Conservation (phyloP, 2,329 filamentous ascomycete species). For the Chaetomiaceae sp. region DNA sequence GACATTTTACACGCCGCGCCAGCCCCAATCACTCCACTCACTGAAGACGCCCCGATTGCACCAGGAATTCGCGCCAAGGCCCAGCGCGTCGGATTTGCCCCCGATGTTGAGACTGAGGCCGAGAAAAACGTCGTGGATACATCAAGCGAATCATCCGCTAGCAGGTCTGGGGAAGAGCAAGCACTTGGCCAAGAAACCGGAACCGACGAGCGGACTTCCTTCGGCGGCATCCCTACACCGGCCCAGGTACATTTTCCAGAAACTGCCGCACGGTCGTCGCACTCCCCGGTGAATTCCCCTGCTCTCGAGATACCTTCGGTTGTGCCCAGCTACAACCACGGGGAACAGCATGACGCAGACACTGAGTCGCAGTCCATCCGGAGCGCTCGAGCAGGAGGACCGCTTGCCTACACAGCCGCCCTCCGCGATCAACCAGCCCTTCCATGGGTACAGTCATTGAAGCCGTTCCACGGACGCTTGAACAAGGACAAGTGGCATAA, state of each 20-base stretch:
- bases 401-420: slow-evolving; percentile 62
- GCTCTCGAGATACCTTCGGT: slow-evolving; percentile 15
- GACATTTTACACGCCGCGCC: slow-evolving; percentile 16
- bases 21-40: neutral
- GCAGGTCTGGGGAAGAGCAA: neutral
- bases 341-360: slow-evolving; percentile 31
- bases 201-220: neutral
- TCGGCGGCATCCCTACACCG: neutral
- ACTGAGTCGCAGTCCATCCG: slow-evolving; percentile 41
- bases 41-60: neutral
- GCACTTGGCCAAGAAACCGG: neutral
- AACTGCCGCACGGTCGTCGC: neutral
- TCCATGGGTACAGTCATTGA: slow-evolving; percentile 70
- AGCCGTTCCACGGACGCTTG: slow-evolving; percentile 73
- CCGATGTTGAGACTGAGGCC: slow-evolving; percentile 14
- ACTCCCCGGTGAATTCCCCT: neutral
- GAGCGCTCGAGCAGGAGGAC: slow-evolving; percentile 33
- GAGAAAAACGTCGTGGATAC: slow-evolving; percentile 8
- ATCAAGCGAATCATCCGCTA: slow-evolving; percentile 2
- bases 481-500: slow-evolving; percentile 74
- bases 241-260: neutral
- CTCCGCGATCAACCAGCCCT: slow-evolving; percentile 64
- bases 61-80: slow-evolving; percentile 2
- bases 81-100: slow-evolving; percentile 33
- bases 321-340: slow-evolving; percentile 14